These are phyloP conservation scores for Aspergillus sp. DNA, from an alignment of 2,329 filamentous ascomycete species.

Conservation along the genomic window DNA sequence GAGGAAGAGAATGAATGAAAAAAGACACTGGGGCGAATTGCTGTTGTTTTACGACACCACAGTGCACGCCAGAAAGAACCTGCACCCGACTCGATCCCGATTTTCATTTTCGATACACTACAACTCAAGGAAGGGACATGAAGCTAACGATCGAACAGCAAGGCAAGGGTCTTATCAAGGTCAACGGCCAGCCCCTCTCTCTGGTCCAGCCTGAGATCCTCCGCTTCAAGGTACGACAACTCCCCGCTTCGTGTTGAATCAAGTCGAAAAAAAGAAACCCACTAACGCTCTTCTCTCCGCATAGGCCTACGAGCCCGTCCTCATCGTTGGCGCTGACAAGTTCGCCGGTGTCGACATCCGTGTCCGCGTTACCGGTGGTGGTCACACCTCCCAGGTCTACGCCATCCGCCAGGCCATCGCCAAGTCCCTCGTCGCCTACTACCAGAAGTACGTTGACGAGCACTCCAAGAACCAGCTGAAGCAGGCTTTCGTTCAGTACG, in stretches of 20 bases:
- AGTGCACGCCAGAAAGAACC: constrained; percentile 2
- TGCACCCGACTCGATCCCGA: constrained; percentile 3
- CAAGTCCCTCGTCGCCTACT: constrained; percentile 97
- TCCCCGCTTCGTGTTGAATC: background rate
- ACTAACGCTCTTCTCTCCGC: constrained; percentile 1
- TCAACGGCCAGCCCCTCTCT: constrained; percentile 93
- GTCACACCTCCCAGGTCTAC: constrained; percentile 96
- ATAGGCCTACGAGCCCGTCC: constrained; percentile 95
- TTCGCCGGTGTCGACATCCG: constrained; percentile 97
- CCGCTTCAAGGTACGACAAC: constrained; percentile 78
- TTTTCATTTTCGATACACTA: background rate
- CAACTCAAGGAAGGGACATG: background rate
- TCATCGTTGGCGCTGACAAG: constrained; percentile 96
- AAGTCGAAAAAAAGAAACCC: background rate
- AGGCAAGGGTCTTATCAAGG: constrained; percentile 91
- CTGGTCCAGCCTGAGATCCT: constrained; percentile 96
- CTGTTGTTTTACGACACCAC: background rate
- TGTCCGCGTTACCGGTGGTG: constrained; percentile 93
- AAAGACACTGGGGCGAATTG: background rate
- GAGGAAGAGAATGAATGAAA: constrained; percentile 12
- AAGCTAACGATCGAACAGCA: constrained; percentile 48
- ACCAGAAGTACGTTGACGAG: constrained; percentile 99
- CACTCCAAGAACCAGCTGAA: constrained; percentile 99
- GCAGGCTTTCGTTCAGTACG: constrained; percentile 92
- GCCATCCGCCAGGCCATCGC: constrained; percentile 98